A percentile compares a stretch with the other conserved stretches of the same genome.
phyloP scores from a whole-genome alignment of 192 early-diverging fungal species.

The Linnemannia schmuckeri region DNA sequence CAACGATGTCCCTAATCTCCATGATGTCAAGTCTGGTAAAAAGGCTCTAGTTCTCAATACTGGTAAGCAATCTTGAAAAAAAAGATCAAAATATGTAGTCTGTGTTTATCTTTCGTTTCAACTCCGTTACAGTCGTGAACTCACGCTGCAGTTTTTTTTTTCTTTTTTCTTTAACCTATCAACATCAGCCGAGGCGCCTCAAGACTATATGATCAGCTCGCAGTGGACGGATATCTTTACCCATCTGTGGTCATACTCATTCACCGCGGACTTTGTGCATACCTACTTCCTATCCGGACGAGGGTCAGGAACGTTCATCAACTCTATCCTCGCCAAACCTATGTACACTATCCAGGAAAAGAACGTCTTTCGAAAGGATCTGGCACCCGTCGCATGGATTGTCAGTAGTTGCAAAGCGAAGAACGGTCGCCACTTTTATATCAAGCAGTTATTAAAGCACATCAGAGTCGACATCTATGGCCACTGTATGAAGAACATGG shows the following conservation, averaged over 20 bases:
- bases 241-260: constrained; percentile 23
- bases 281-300: constrained; percentile 14
- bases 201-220: constrained; percentile 8
- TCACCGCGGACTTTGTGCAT: constrained; percentile 27
- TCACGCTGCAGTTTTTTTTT: neutral
- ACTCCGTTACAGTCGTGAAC: neutral
- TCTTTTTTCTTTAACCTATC: neutral
- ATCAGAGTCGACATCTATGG: constrained; percentile 53
- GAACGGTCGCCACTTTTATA: constrained; percentile 45
- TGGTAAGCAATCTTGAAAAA: neutral
- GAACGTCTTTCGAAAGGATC: constrained; percentile 7
- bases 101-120: neutral
- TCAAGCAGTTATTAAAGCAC: constrained; percentile 46
- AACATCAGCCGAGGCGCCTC: constrained; percentile 19
- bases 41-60: constrained; percentile 20
- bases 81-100: too few relatives aligned
- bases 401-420: constrained; percentile 30
- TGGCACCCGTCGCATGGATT: constrained; percentile 53
- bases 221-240: constrained; percentile 27
- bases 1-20: constrained; percentile 13
- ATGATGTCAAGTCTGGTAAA: constrained; percentile 9
- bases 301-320: constrained; percentile 1
- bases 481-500: constrained; percentile 40
- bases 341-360: constrained; percentile 18
- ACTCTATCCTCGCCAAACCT: constrained; percentile 1